phyloP scores from a whole-genome alignment of 331 rosid genomes.

The Malus hybrid region DNA sequence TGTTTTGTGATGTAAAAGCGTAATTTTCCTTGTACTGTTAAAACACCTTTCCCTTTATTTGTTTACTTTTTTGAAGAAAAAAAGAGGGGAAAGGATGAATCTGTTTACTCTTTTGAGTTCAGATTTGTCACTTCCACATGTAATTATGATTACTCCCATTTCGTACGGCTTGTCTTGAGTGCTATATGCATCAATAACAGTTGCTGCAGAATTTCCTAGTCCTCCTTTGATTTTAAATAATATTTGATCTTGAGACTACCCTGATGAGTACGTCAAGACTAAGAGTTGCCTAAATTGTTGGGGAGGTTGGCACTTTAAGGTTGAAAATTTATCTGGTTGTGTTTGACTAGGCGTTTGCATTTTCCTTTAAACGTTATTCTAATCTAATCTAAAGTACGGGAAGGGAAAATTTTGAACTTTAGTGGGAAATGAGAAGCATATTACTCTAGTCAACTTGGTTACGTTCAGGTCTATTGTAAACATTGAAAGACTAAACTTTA shows the following conservation, averaged over 20 bases:
- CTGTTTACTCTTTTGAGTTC: neutral
- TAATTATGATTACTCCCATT: neutral
- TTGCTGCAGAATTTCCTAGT: neutral
- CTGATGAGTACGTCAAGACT: neutral
- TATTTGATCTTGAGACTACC: neutral
- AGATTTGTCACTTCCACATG: slow-evolving; percentile 1
- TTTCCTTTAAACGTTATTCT: neutral
- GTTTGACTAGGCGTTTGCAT: neutral
- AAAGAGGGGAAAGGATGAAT: neutral
- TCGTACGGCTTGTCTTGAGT: neutral
- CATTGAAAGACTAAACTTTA: neutral
- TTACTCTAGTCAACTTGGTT: no score
- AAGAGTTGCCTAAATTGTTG: neutral
- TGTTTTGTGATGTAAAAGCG: slow-evolving; percentile 35
- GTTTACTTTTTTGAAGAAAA: neutral
- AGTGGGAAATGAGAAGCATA: no score
- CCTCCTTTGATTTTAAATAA: neutral
- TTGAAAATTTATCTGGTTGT: neutral
- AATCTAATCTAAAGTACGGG: neutral
- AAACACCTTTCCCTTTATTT: neutral
- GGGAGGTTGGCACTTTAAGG: neutral
- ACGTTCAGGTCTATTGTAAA: neutral
- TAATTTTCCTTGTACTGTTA: neutral
- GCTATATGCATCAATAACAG: neutral
- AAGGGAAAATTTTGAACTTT: neutral